Evolutionary conservation across 768 basidiomycete genomes (phyloP).

Genomic region (Lanmaoa pseudosensibilis): DNA sequence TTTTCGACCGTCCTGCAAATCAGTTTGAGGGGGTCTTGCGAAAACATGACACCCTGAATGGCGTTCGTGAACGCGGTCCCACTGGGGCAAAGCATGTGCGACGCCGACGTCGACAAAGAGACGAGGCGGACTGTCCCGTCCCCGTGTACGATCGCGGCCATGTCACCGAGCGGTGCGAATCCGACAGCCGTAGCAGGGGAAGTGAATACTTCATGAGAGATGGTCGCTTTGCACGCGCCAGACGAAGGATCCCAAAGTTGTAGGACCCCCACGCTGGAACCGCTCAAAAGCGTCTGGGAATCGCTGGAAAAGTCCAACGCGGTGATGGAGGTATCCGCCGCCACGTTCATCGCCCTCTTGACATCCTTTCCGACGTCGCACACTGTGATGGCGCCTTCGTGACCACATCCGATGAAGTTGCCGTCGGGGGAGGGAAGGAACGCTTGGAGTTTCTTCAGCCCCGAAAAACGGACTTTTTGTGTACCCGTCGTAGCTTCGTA

Average conservation of each 20-base stretch:
- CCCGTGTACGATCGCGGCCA: neutral
- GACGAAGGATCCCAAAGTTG: constrained; percentile 14
- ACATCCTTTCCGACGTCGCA: neutral
- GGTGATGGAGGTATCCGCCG: neutral
- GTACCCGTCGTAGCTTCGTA: constrained; percentile 3
- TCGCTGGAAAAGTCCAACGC: constrained; percentile 16
- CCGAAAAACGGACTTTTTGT: constrained; percentile 4
- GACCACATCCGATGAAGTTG: constrained; percentile 7
- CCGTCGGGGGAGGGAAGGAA: constrained; percentile 3
- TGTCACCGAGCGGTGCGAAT: constrained; percentile 7
- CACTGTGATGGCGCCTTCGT: constrained; percentile 5
- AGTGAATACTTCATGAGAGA: neutral
- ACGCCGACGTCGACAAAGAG: neutral
- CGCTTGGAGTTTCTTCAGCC: constrained; percentile 4
- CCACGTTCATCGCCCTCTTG: constrained; percentile 1
- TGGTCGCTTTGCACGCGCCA: constrained; percentile 4
- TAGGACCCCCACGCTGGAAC: constrained; percentile 4
- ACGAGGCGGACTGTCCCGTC: constrained; percentile 11
- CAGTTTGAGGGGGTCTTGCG: neutral
- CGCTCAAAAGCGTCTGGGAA: constrained; percentile 10
- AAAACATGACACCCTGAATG: neutral
- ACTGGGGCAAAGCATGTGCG: constrained; percentile 4
- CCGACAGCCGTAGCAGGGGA: constrained; percentile 1
- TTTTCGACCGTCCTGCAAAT: constrained; percentile 1
- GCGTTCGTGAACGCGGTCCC: neutral